Percentiles rank a stretch among this genome's conserved stretches.
Conservation (phyloP, 192 early-diverging fungal species). For the Linnemannia elongata region DNA sequence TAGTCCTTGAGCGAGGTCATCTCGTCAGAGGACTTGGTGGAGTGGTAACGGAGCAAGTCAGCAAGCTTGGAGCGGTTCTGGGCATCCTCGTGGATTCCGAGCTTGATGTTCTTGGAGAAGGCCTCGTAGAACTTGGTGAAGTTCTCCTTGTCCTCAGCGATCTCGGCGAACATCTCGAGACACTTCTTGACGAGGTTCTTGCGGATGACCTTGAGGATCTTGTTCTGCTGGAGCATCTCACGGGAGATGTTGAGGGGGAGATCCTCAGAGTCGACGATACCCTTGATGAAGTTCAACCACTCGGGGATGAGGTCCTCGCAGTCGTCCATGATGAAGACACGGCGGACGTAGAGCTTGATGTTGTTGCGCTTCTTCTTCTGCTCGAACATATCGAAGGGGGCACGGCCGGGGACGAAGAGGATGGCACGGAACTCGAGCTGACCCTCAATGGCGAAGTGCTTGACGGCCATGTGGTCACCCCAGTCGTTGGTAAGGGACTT, state of each 20-base stretch:
- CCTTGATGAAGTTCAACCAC: constrained; percentile 99
- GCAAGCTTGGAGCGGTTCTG: constrained; percentile 97
- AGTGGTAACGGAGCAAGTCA: constrained; percentile 97
- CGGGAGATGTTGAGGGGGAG: constrained; percentile 99
- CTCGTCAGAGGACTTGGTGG: constrained; percentile 99
- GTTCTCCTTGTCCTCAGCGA: constrained; percentile 99
- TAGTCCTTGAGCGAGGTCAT: constrained; percentile 99
- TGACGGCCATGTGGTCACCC: constrained; percentile 97
- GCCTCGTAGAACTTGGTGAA: constrained; percentile 99
- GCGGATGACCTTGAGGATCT: constrained; percentile 99
- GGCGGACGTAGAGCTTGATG: constrained; percentile 99
- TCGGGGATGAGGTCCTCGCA: constrained; percentile 99
- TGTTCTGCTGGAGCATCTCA: constrained; percentile 99
- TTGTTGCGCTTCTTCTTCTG: constrained; percentile 99
- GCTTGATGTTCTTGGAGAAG: constrained; percentile 99
- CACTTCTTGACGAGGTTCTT: constrained; percentile 99
- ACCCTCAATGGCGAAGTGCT: constrained; percentile 99
- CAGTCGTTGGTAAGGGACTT: constrained; percentile 99
- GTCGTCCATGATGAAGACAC: constrained; percentile 99
- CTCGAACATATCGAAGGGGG: constrained; percentile 99
- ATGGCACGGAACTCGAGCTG: constrained; percentile 99
- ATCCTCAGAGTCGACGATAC: constrained; percentile 99
- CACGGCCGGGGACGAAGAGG: constrained; percentile 96
- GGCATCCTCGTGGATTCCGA: constrained; percentile 98
- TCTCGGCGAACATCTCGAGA: constrained; percentile 98